phyloP scores from a whole-genome alignment of 1,284 basidiomycete genomes.

The Leccinum fuscescens region DNA sequence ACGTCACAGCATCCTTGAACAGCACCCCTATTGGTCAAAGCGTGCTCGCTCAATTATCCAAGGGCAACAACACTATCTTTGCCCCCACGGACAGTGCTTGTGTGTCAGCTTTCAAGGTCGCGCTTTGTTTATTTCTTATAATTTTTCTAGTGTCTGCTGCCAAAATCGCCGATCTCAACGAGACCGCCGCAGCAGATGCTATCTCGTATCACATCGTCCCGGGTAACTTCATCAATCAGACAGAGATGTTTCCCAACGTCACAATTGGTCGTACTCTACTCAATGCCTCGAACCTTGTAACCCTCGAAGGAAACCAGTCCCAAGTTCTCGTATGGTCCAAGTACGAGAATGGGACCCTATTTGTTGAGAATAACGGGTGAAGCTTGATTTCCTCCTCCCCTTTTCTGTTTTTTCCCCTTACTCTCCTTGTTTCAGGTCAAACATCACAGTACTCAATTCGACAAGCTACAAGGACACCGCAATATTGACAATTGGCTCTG shows the following conservation, averaged over 20 bases:
- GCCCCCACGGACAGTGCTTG: slow-evolving; percentile 49
- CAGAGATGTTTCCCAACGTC: slow-evolving; percentile 47
- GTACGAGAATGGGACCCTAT: slow-evolving; percentile 40
- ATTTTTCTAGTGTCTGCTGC: slow-evolving; percentile 12
- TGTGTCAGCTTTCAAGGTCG: slow-evolving; percentile 24
- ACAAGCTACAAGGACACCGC: slow-evolving; percentile 48
- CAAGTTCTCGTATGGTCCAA: slow-evolving; percentile 68
- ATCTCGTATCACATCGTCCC: slow-evolving; percentile 64
- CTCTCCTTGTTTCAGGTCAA: slow-evolving; percentile 32
- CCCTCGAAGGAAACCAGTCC: slow-evolving; percentile 52
- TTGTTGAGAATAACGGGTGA: slow-evolving; percentile 57
- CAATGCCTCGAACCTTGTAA: slow-evolving; percentile 45
- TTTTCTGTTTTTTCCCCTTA: not conserved
- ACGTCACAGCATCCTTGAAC: slow-evolving; percentile 38
- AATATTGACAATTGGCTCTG: slow-evolving; percentile 50
- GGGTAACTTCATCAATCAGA: slow-evolving; percentile 46
- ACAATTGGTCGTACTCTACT: slow-evolving; percentile 67
- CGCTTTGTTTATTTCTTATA: slow-evolving; percentile 2
- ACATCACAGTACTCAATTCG: slow-evolving; percentile 46
- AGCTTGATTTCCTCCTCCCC: slow-evolving; percentile 10
- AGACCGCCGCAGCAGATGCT: slow-evolving; percentile 42
- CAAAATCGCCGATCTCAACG: slow-evolving; percentile 27
- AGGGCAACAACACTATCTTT: slow-evolving; percentile 45
- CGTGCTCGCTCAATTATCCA: slow-evolving; percentile 42
- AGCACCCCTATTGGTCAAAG: slow-evolving; percentile 41